phyloP scores from a whole-genome alignment of 2,329 filamentous ascomycete species.

The Paracorniculantispora psalliotae region DNA sequence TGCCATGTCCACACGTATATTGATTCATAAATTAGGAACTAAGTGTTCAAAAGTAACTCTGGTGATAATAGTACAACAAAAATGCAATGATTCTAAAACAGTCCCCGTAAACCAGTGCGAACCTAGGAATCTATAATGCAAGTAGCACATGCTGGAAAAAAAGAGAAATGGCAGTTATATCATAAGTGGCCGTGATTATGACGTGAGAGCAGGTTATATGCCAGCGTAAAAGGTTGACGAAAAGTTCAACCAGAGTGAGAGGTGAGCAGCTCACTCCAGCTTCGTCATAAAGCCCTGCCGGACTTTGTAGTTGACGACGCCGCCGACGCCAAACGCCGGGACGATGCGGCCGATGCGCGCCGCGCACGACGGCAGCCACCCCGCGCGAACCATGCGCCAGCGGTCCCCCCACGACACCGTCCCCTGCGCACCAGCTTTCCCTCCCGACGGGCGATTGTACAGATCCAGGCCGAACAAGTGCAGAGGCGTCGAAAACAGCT shows the following conservation, averaged over 20 bases:
- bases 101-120: neutral
- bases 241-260: neutral
- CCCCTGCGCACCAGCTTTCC: constrained; percentile 26
- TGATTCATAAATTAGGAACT: too few species aligned
- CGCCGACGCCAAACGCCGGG: constrained; percentile 83
- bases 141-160: neutral
- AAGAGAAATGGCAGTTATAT: neutral
- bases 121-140: neutral
- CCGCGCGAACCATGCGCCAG: constrained; percentile 60
- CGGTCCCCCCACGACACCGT: constrained; percentile 51
- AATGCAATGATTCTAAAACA: neutral
- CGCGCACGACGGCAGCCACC: constrained; percentile 68
- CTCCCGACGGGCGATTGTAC: constrained; percentile 62
- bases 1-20: too few species aligned
- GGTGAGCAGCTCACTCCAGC: constrained; percentile 33
- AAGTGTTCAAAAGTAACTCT: too few species aligned
- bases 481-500: constrained; percentile 75
- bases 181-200: neutral
- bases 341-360: constrained; percentile 81
- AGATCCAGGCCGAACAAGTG: constrained; percentile 82
- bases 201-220: too few species aligned
- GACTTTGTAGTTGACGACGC: constrained; percentile 75
- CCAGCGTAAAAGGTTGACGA: neutral
- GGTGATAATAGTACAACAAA: neutral
- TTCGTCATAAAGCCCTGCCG: constrained; percentile 61